Evolutionary conservation across 495 filamentous ascomycete genomes (phyloP).

Genomic region (Oidiodendron maius): DNA sequence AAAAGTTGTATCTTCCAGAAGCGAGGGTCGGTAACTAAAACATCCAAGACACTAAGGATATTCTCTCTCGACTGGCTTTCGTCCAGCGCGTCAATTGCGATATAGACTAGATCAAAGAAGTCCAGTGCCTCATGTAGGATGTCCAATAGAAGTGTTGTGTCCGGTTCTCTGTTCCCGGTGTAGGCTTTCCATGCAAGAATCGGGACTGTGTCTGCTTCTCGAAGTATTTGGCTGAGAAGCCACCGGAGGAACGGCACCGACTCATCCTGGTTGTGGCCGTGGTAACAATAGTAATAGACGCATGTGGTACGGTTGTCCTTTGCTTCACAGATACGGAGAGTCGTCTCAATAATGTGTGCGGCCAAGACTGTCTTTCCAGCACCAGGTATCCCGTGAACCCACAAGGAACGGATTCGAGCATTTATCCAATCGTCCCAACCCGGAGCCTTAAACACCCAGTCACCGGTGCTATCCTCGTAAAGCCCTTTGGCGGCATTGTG

Average conservation of each 20-base stretch:
- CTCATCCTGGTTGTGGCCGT: constrained; percentile 21
- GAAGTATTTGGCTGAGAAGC: constrained; percentile 17
- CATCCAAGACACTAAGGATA: constrained; percentile 1
- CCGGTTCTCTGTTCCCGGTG: background rate
- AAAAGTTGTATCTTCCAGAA: constrained; percentile 33
- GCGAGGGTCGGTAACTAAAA: constrained; percentile 16
- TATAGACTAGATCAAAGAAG: constrained; percentile 20
- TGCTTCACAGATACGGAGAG: background rate
- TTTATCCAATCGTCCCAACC: constrained; percentile 17
- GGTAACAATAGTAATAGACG: constrained; percentile 26
- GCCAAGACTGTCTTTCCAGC: constrained; percentile 22
- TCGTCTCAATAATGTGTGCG: constrained; percentile 16
- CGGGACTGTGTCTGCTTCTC: constrained; percentile 12
- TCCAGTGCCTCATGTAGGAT: constrained; percentile 12
- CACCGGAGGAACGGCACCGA: constrained; percentile 19
- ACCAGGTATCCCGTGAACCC: constrained; percentile 23
- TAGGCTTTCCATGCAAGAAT: background rate
- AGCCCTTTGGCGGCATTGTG: background rate
- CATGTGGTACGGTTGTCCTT: background rate
- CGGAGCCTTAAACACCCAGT: constrained; percentile 1
- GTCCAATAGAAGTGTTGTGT: background rate
- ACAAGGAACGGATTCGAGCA: constrained; percentile 10
- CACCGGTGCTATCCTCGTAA: constrained; percentile 1
- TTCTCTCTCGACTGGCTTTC: constrained; percentile 22
- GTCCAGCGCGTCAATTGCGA: constrained; percentile 30